Conservation (phyloP, 1,284 basidiomycete genomes). For the Irpex sp. region DNA sequence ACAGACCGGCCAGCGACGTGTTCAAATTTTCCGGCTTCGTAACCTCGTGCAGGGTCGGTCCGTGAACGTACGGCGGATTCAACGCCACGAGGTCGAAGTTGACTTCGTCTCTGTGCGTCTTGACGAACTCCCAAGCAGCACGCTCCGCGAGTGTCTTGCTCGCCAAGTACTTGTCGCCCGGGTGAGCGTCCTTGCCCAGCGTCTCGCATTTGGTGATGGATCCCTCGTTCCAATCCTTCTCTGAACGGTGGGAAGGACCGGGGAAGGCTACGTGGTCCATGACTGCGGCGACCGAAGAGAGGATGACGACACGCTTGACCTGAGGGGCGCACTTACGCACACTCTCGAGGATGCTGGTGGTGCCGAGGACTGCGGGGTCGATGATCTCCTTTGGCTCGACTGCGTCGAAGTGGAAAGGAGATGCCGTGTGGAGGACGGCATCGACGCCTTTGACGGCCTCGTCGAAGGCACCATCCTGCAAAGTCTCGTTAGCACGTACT, state of each 20-base stretch:
- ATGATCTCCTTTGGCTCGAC: slow-evolving; percentile 34
- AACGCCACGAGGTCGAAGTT: slow-evolving; percentile 17
- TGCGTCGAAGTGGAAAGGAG: slow-evolving; percentile 36
- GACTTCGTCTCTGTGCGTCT: slow-evolving; percentile 19
- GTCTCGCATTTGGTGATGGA: slow-evolving; percentile 50
- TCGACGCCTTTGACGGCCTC: slow-evolving; percentile 40
- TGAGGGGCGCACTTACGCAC: slow-evolving; percentile 26
- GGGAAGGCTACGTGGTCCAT: slow-evolving; percentile 21
- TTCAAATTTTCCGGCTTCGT: slow-evolving; percentile 11
- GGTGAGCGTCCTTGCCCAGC: slow-evolving; percentile 44
- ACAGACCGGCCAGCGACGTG: not conserved
- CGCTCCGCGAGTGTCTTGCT: slow-evolving; percentile 72
- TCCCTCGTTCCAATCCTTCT: slow-evolving; percentile 65
- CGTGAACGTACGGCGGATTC: slow-evolving; percentile 13
- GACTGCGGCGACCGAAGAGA: slow-evolving; percentile 53
- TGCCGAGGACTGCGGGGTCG: slow-evolving; percentile 27
- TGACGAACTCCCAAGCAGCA: slow-evolving; percentile 31
- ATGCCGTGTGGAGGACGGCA: slow-evolving; percentile 43
- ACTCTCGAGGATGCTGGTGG: slow-evolving; percentile 23
- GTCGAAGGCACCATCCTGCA: slow-evolving; percentile 33
- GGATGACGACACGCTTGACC: slow-evolving; percentile 68
- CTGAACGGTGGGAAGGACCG: slow-evolving; percentile 28
- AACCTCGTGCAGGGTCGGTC: slow-evolving; percentile 8
- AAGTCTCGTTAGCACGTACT: not conserved
- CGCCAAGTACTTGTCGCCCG: slow-evolving; percentile 47